phyloP scores from a whole-genome alignment of 2,329 filamentous ascomycete species.

The Huntiella moniliformis region DNA sequence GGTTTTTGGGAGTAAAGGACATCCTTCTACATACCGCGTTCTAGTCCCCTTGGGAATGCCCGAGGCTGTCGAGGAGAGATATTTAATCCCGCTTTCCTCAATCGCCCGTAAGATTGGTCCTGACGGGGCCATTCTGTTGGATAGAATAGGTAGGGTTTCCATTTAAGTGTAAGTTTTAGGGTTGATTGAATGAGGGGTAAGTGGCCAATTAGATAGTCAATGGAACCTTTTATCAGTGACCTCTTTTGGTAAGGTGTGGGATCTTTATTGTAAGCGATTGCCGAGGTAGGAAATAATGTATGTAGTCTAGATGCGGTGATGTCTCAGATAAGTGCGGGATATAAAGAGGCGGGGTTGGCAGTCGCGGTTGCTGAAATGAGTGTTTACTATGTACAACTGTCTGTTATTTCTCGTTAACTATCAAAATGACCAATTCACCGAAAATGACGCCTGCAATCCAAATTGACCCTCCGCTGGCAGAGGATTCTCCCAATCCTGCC shows the following conservation, averaged over 20 bases:
- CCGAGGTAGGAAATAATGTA: not conserved
- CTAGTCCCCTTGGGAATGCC: conserved; percentile 37
- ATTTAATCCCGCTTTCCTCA: conserved; percentile 32
- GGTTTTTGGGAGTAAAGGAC: conserved; percentile 20
- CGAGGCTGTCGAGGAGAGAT: conserved; percentile 38
- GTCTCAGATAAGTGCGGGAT: not conserved
- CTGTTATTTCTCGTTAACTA: too few relatives aligned
- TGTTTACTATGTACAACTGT: too few relatives aligned
- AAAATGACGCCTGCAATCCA: too few relatives aligned
- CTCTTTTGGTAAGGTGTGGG: not conserved
- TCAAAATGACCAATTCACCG: too few relatives aligned
- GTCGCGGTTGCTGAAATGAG: too few relatives aligned
- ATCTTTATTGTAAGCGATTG: not conserved
- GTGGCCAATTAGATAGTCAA: too few relatives aligned
- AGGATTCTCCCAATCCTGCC: too few relatives aligned
- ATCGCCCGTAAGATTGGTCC: conserved; percentile 21
- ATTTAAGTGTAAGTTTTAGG: conserved; percentile 4
- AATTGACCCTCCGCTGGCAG: too few relatives aligned
- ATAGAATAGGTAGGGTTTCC: conserved; percentile 24
- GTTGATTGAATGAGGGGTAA: too few relatives aligned
- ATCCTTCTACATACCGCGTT: conserved; percentile 14
- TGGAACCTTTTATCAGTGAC: not conserved
- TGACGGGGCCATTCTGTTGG: conserved; percentile 19
- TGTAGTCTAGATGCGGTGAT: not conserved
- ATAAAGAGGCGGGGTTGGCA: too few relatives aligned